phyloP scores from a whole-genome alignment of 495 filamentous ascomycete genomes.

The Beverwykella pulmonaria region DNA sequence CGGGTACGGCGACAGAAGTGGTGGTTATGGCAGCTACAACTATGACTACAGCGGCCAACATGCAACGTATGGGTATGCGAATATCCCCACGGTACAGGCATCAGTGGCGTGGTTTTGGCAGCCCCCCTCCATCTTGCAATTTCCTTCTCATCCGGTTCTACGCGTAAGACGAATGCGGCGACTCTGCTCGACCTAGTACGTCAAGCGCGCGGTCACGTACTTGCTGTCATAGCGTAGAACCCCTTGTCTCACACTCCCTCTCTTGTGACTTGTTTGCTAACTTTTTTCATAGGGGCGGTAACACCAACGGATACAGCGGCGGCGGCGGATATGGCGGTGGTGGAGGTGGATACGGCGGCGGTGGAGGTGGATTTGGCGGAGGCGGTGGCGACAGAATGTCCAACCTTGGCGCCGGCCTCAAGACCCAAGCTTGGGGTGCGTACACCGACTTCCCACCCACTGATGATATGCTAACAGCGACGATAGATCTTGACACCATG shows the following conservation, averaged over 20 bases:
- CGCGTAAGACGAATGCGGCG: constrained; percentile 22
- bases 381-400: constrained; percentile 83
- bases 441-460: background rate
- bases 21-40: constrained; percentile 30
- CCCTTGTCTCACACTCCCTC: constrained; percentile 1
- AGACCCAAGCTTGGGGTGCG: constrained; percentile 86
- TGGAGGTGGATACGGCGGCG: constrained; percentile 45
- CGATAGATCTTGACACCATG: constrained; percentile 69
- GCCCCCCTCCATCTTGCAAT: constrained; percentile 22
- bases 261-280: background rate
- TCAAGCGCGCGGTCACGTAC: constrained; percentile 13
- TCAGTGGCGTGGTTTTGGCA: constrained; percentile 30
- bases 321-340: constrained; percentile 53
- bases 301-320: constrained; percentile 23
- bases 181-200: constrained; percentile 14
- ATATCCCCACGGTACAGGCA: constrained; percentile 22
- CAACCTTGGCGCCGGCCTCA: constrained; percentile 80
- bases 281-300: constrained; percentile 26
- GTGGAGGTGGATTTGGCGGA: constrained; percentile 53
- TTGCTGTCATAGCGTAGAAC: constrained; percentile 27
- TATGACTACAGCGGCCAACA: constrained; percentile 33
- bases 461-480: constrained; percentile 3
- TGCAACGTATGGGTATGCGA: constrained; percentile 36
- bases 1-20: constrained; percentile 33
- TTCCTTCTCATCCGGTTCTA: constrained; percentile 28